phyloP scores from a whole-genome alignment of 1,284 basidiomycete genomes.

The Puccinia novopanici region DNA sequence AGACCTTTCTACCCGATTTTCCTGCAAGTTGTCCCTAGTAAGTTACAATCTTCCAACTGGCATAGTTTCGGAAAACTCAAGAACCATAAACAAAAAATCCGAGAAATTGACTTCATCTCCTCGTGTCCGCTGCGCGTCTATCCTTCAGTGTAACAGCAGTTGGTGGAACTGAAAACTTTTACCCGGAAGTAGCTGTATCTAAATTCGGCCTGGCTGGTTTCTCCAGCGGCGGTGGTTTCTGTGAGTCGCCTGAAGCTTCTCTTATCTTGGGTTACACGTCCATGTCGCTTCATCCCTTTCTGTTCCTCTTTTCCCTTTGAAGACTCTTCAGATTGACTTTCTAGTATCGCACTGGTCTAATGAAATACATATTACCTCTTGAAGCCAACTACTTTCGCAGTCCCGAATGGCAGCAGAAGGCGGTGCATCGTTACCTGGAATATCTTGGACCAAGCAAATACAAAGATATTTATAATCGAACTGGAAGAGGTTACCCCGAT shows the following conservation, averaged over 20 bases:
- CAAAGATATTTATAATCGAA: conserved; percentile 55
- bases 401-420: conserved; percentile 54
- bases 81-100: background rate
- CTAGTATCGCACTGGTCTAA: background rate
- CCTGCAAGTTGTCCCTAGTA: conserved; percentile 50
- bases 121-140: background rate
- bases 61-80: background rate
- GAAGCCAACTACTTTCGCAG: conserved; percentile 54
- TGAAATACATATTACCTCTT: background rate
- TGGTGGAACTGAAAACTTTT: conserved; percentile 56
- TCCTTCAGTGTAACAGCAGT: conserved; percentile 54
- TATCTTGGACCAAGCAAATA: conserved; percentile 53
- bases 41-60: background rate
- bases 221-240: conserved; percentile 46
- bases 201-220: conserved; percentile 24
- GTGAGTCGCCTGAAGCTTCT: background rate
- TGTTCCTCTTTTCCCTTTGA: background rate
- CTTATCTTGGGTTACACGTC: background rate
- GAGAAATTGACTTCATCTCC: background rate
- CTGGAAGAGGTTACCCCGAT: conserved; percentile 58
- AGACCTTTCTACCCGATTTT: conserved; percentile 26
- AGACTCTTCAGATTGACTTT: conserved; percentile 7
- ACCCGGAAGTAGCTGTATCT: conserved; percentile 55
- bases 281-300: background rate
- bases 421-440: conserved; percentile 54